These are phyloP conservation scores for Thuidium tamariscinum DNA, from an alignment of 225 moss, liverwort and hornwort genomes.

Conservation along the genomic window DNA sequence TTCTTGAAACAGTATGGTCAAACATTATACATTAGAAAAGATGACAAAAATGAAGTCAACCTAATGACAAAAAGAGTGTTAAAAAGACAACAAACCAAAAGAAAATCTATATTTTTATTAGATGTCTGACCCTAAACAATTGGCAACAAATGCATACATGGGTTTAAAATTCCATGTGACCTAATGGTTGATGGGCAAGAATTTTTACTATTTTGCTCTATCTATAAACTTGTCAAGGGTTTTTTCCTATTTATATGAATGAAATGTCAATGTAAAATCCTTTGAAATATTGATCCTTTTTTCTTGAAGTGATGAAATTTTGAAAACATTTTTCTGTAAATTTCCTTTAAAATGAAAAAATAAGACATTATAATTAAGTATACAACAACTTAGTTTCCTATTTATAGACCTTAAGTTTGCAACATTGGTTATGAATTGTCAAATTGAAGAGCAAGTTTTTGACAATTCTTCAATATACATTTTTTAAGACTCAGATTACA, in stretches of 20 bases:
- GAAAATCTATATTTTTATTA: fast-evolving
- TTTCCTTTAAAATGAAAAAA: background rate
- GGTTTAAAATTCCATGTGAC: fast-evolving
- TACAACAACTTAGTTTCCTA: no score
- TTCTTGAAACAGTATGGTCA: background rate
- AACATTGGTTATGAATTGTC: background rate
- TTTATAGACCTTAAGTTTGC: background rate
- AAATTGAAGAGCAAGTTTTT: background rate
- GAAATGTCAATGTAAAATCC: background rate
- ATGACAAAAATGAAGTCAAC: fast-evolving
- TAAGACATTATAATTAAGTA: no score
- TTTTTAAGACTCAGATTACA: fast-evolving
- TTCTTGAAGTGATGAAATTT: fast-evolving
- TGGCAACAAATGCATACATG: background rate
- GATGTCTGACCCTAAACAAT: fast-evolving
- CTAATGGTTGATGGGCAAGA: fast-evolving
- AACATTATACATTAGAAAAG: background rate
- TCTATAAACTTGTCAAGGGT: background rate
- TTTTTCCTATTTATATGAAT: background rate
- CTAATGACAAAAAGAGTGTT: background rate
- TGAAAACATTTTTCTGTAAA: background rate
- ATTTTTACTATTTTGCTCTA: fast-evolving
- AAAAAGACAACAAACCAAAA: background rate
- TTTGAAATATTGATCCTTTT: background rate
- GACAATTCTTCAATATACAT: no score